Conservation (phyloP, 768 basidiomycete genomes). For the Lactarius tabidus region DNA sequence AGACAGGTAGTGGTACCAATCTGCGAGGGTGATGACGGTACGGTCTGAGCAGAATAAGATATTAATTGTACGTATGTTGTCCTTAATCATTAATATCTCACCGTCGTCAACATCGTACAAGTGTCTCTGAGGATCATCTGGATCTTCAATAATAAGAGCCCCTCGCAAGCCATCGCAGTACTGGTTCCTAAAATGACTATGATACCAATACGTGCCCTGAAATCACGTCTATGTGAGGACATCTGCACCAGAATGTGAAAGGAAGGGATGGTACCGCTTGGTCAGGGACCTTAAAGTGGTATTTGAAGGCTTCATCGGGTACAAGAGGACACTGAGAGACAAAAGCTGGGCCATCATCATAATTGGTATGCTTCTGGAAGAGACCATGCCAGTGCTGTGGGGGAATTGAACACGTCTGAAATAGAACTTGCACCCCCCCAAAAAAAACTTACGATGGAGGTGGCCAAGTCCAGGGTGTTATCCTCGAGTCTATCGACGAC, state of each 20-base stretch:
- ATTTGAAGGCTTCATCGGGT: background rate
- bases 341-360: slow-evolving; percentile 26
- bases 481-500: slow-evolving; percentile 44
- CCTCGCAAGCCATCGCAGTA: slow-evolving; percentile 27
- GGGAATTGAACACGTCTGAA: background rate
- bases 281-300: background rate
- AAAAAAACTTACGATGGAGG: slow-evolving; percentile 42
- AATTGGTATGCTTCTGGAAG: slow-evolving; percentile 4
- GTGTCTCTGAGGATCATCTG: slow-evolving; percentile 26
- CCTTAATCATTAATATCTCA: slow-evolving; percentile 6
- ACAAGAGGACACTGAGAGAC: slow-evolving; percentile 39
- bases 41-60: background rate
- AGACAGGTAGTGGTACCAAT: slow-evolving; percentile 1
- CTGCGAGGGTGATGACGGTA: background rate
- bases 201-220: slow-evolving; percentile 30
- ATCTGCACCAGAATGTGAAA: slow-evolving; percentile 29
- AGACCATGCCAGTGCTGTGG: background rate
- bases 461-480: slow-evolving; percentile 43
- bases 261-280: slow-evolving; percentile 33
- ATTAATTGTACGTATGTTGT: background rate
- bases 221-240: background rate
- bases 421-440: background rate
- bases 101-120: slow-evolving; percentile 31
- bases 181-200: slow-evolving; percentile 31
- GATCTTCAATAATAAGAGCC: slow-evolving; percentile 30